Evolutionary conservation across 2,329 filamentous ascomycete species (phyloP).

Genomic region (Rutstroemia sp.): DNA sequence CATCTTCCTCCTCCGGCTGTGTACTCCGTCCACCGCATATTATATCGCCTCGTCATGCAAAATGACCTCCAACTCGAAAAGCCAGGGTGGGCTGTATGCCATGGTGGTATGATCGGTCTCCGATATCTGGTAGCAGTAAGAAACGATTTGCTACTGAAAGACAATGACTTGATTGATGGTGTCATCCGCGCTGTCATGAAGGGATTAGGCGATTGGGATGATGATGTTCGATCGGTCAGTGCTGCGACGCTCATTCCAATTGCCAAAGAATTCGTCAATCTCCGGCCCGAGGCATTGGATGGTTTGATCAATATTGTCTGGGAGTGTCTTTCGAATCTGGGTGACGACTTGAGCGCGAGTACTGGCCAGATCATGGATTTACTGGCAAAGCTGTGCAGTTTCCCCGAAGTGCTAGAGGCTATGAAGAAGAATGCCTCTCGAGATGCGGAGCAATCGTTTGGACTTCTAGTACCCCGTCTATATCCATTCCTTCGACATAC

Average conservation of each 20-base stretch:
- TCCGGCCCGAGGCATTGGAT: conserved; percentile 71
- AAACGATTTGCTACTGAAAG: conserved; percentile 81
- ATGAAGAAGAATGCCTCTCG: conserved; percentile 86
- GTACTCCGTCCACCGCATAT: conserved; percentile 72
- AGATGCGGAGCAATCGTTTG: conserved; percentile 84
- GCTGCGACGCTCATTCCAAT: conserved; percentile 97
- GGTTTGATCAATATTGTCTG: conserved; percentile 89
- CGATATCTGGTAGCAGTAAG: conserved; percentile 92
- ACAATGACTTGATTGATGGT: conserved; percentile 82
- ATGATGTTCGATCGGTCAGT: conserved; percentile 94
- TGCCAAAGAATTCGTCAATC: conserved; percentile 84
- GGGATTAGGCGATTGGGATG: conserved; percentile 81
- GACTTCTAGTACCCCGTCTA: conserved; percentile 81
- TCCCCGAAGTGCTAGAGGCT: conserved; percentile 82
- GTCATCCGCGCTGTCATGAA: conserved; percentile 92
- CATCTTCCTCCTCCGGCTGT: conserved; percentile 76
- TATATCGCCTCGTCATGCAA: conserved; percentile 90
- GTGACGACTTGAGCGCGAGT: conserved; percentile 92
- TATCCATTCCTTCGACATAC: conserved; percentile 97
- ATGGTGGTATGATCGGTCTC: conserved; percentile 95
- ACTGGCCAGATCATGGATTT: conserved; percentile 99
- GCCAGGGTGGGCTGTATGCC: conserved; percentile 87
- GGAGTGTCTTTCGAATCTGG: conserved; percentile 94
- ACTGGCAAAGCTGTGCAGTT: conserved; percentile 89
- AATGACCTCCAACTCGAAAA: conserved; percentile 66